phyloP scores from a whole-genome alignment of 306 rosid genomes.

The Begonia peltatifolia region DNA sequence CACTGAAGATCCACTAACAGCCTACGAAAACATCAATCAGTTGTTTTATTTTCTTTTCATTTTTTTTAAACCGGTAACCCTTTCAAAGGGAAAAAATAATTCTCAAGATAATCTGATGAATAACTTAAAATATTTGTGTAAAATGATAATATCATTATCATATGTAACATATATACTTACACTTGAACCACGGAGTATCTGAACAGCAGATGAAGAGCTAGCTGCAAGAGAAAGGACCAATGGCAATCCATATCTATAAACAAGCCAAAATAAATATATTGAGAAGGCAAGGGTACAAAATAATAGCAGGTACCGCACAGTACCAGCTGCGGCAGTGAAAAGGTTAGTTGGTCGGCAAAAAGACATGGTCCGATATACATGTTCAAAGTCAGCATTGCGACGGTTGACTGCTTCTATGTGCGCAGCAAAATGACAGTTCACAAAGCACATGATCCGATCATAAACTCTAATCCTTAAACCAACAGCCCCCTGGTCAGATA shows the following conservation, averaged over 20 bases:
- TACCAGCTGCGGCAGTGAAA: slow-evolving; percentile 57
- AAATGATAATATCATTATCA: not conserved
- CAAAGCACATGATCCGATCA: slow-evolving; percentile 68
- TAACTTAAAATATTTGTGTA: not conserved
- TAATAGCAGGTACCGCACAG: slow-evolving; percentile 30
- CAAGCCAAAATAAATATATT: slow-evolving; percentile 37
- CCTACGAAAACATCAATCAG: slow-evolving; percentile 28
- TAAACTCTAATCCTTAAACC: slow-evolving; percentile 89
- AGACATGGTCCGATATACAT: slow-evolving; percentile 80
- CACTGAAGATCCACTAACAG: slow-evolving; percentile 34
- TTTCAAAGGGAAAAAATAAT: not conserved
- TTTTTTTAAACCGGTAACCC: not conserved
- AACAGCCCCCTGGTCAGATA: slow-evolving; percentile 92
- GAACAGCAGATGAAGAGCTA: slow-evolving; percentile 59
- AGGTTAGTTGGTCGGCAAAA: slow-evolving; percentile 53
- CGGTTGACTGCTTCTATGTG: slow-evolving; percentile 89
- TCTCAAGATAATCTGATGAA: not conserved
- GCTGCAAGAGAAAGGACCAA: slow-evolving; percentile 80
- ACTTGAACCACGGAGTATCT: slow-evolving; percentile 42
- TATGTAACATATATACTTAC: slow-evolving; percentile 32
- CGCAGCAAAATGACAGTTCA: slow-evolving; percentile 98
- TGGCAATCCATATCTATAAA: slow-evolving; percentile 62
- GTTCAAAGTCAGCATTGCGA: slow-evolving; percentile 89
- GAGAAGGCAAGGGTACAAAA: slow-evolving; percentile 34
- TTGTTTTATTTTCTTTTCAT: slow-evolving; percentile 2